Conservation (phyloP, 306 rosid species). For the Vicia villosa region DNA sequence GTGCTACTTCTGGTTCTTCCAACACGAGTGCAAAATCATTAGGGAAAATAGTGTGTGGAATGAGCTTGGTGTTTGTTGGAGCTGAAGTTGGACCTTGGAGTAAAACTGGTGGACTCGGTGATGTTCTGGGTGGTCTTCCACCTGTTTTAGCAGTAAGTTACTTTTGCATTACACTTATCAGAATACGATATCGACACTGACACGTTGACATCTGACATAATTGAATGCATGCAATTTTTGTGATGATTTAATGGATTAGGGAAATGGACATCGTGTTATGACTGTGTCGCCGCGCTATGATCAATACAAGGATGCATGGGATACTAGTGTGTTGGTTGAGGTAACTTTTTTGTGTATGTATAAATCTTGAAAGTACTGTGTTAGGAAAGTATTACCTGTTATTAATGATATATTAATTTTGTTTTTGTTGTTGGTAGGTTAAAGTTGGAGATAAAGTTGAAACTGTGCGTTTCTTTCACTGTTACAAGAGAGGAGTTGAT, state of each 20-base stretch:
- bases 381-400: neutral
- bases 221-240: neutral
- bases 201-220: neutral
- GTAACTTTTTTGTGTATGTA: conserved; percentile 37
- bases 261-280: conserved; percentile 78
- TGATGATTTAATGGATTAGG: conserved; percentile 41
- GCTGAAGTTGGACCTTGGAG: conserved; percentile 85
- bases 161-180: neutral
- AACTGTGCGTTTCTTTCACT: conserved; percentile 70
- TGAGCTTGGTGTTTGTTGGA: conserved; percentile 52
- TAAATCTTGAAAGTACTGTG: conserved; percentile 11
- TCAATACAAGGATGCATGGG: conserved; percentile 89
- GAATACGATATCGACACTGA: neutral
- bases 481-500: conserved; percentile 80
- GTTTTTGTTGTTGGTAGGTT: conserved; percentile 40
- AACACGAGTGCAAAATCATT: neutral
- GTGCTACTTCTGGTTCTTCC: neutral
- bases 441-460: conserved; percentile 56
- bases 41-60: conserved; percentile 50
- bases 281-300: conserved; percentile 75
- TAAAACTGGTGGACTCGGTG: conserved; percentile 91
- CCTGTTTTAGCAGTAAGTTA: conserved; percentile 68
- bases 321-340: conserved; percentile 57
- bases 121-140: conserved; percentile 88
- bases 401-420: neutral